Base-by-base conservation (phyloP, 164 flowering plant genomes). In the Annona cherimola region DNA sequence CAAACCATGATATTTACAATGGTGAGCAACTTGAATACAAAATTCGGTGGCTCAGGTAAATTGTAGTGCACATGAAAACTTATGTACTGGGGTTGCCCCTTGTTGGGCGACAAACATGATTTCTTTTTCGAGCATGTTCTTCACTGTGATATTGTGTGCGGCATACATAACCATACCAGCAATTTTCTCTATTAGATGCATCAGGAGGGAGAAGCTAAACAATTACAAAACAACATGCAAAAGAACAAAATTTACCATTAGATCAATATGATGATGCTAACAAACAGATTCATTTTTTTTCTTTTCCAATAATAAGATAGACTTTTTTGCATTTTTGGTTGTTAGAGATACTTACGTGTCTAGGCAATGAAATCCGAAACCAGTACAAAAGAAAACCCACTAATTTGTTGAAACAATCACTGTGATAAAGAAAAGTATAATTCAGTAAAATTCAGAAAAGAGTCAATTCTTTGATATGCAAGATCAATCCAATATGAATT, bases 41-140 rank as follows among this genome's bases (percentile, higher is more conserved):
- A 50, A 50, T 50, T 50, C 9, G 9, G 57, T 9, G 57, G 57
- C 14, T 50, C 35, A 26, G 35, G 35, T 26, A 26, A 26, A 26
- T 1, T 26, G 35, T 26, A 0, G 35, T 26, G 35, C 61, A 57
- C 19, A 62, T 40, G 45, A 16, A 19, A 14, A 61, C 18, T 26
- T 70, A 70, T 60, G 65, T 60, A 45, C 42, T 41, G 43, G 16
- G 50, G 65, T n/a, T 44, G 35, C 96, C 92, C 76, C 92, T 81
- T n/a, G 96, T 86, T 2, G 96, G 94, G 69, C 90, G 95, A 74
- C 99, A 94, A 16, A 94, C 95, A 74, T 94, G 99, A 73, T 94
- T 94, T 71, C 90, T 83, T 76, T 82, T 92, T 2, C 83, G 92
- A 75, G 98, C 97, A 84, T 94, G 97, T 5, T 91, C 94, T 45